Base-by-base conservation (phyloP, 768 basidiomycete genomes). In the Leccinum boreale region DNA sequence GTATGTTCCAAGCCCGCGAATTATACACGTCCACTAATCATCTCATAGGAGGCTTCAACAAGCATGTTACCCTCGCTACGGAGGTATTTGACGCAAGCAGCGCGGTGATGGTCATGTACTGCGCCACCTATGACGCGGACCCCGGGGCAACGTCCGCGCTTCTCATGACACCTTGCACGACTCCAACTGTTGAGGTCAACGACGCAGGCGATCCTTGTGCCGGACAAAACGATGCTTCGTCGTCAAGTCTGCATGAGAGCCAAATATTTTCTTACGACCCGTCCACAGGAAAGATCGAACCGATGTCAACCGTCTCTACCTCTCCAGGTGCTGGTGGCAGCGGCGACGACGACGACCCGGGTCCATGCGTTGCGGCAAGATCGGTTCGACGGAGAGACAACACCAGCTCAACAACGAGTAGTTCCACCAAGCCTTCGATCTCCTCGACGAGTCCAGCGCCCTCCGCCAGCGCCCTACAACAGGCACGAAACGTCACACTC, bases 211-310 rank as follows among this genome's bases (percentile, higher is more conserved):
- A 57, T n/a, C 42, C 68, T 12, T 70, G 63, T 26, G 31, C 47
- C 14, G 44, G 39, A 35, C 24, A 9, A 46, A 21, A 45, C 17
- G 52, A 59, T 4, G 53, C 44, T 19, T 50, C 62, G 5, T 58
- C 61, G 12, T 44, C 62, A 23, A 46, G 52, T 50, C 15, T 26
- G 10, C 74, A 79, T 63, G 71, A 70, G 62, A 84, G 81, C 60
- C 89, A 92, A 68, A 61, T 74, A 5, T 92, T 90, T 69, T 69
- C 78, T 31, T 90, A 81, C 67, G 74, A 86, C 61, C 65, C 72
- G 14, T 58, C 55, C 0, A 80, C 78, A 11, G 80, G 82, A 7
- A 71, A 73, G 21, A 66, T 92, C 55, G 73, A 71, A 26, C 90
- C 89, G 3, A 79, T 83, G 63, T 82, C 81, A 77, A 66, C 67